Evolutionary conservation across 495 filamentous ascomycete genomes (phyloP), one percentile per base, ranked within the genome.

Genomic region (Emericellopsis terricola): DNA sequence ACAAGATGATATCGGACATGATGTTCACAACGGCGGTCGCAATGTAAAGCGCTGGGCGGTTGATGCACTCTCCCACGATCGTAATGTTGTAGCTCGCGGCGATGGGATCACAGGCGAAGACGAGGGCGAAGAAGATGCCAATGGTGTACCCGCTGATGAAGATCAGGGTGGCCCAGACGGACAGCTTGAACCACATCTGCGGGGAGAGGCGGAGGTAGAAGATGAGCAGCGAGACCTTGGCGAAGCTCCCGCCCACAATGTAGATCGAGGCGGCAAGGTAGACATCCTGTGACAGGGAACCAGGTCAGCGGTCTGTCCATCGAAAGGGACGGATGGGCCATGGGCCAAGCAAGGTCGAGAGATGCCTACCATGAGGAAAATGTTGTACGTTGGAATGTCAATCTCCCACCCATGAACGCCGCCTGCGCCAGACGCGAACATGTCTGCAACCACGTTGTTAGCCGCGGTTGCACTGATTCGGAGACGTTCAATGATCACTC

Each of bases 41-140:
- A 26, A 26, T 26, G 23, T 26, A 26, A 11, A 26, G 6, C 6
- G 23, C 6, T 6, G 23, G 23, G 6, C 23, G 23, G 23, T 26
- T 11, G 23, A 26, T 26, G 23, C 23, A 26, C 23, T 26, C 11
- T 6, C 6, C 23, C 6, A 11, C 23, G 6, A 52, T 39, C 6
- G 23, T 31, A 16, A 30, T 16, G 30, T 57, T 41, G 52, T 53
- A 59, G 18, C 30, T 31, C 31, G 43, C 50, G 9, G 31, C 24
- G 17, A 59, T 26, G 2, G 53, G 53, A 18, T 37, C 33, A 39
- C 56, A 59, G 18, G 50, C 50, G 28, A 59, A 56, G 4, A 60
- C 48, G 13, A 58, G 38, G 0, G 52, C 47, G 6, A 38, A 38
- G 27, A 26, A 38, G 3, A 38, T 29, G 1, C 24, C 36, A 7